Percentiles rank a stretch among this genome's conserved stretches.
Evolutionary conservation across 768 basidiomycete genomes (phyloP).

Genomic region (Trametes cinnabarina): DNA sequence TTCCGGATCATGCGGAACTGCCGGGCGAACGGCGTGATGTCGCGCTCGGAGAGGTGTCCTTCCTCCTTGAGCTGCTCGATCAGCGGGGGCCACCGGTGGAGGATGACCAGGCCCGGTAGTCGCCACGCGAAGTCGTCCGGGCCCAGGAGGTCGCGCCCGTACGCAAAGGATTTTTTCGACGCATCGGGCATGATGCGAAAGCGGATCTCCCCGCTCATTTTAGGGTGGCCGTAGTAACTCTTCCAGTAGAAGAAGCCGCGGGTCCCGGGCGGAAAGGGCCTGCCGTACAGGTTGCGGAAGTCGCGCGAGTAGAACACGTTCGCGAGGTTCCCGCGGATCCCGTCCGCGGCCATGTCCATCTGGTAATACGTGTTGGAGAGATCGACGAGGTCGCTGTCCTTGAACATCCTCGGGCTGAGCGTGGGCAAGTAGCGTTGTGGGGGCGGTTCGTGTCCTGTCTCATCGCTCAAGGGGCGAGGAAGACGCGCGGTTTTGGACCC

Average conservation of each 20-base stretch:
- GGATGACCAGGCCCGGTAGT: background rate
- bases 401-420: background rate
- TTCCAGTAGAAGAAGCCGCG: slow-evolving; percentile 7
- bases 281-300: background rate
- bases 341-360: no score
- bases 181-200: background rate
- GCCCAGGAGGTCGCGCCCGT: background rate
- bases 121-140: background rate
- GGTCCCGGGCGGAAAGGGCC: background rate
- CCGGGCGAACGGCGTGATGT: background rate
- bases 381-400: background rate
- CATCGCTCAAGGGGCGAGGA: no score
- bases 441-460: no score
- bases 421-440: background rate
- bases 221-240: background rate
- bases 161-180: background rate
- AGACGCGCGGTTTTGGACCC: background rate
- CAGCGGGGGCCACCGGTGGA: background rate
- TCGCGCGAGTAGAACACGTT: no score
- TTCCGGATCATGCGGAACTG: no score
- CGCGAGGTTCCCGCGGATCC: no score
- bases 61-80: background rate
- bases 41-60: background rate
- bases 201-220: background rate
- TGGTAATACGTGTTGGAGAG: background rate